Evolutionary conservation across 257 asterid species (phyloP).

Genomic region (Solanum rostratum): DNA sequence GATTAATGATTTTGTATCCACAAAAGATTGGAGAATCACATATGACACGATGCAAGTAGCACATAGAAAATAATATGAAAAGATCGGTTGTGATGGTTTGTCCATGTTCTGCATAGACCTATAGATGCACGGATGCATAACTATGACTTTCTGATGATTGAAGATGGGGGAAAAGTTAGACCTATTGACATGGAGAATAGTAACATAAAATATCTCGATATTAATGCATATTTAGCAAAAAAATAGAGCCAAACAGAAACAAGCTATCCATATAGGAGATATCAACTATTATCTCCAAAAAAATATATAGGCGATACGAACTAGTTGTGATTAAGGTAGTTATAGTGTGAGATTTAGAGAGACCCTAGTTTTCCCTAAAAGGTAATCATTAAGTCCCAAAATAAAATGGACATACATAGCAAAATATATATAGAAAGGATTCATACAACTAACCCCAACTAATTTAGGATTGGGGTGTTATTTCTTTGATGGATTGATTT

Average conservation of each 20-base stretch:
- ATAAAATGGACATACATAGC: not conserved
- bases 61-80: not conserved
- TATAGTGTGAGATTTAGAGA: not conserved
- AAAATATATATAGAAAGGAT: not conserved
- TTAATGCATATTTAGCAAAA: not conserved
- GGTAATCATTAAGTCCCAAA: not conserved
- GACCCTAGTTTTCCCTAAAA: not conserved
- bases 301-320: not conserved
- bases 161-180: not conserved
- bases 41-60: not conserved
- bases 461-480: not conserved
- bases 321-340: not conserved
- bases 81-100: not conserved
- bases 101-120: not conserved
- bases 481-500: not conserved
- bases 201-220: not conserved
- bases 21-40: not conserved
- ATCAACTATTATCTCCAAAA: not conserved
- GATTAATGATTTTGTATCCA: not conserved
- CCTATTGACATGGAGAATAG: not conserved
- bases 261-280: not conserved
- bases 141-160: not conserved
- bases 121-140: not conserved
- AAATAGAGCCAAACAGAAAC: not conserved
- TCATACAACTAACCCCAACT: not conserved